Evolutionary conservation across 257 asterid species (phyloP).

Genomic region (Oldenlandia corymbosa): DNA sequence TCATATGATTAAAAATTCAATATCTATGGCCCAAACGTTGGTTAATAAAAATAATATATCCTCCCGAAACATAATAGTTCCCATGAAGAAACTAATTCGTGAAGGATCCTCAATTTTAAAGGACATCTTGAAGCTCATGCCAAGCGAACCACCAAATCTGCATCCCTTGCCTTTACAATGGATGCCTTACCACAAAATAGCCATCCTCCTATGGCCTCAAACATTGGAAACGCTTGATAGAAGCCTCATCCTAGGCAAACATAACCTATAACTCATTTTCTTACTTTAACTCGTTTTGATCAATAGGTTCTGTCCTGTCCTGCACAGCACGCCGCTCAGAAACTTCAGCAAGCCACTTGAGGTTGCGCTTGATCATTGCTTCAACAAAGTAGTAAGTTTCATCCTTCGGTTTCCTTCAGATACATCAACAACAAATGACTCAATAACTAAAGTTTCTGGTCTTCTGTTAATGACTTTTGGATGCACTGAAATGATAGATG

Average conservation of each 20-base stretch:
- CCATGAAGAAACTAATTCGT: too few relatives aligned
- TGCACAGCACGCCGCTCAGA: constrained; percentile 32
- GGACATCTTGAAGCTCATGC: too few relatives aligned
- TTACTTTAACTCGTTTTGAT: constrained; percentile 14
- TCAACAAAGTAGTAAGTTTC: constrained; percentile 35
- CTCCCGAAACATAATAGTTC: too few relatives aligned
- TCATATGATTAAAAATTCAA: too few relatives aligned
- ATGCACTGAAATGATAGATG: constrained; percentile 28
- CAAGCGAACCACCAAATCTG: too few relatives aligned
- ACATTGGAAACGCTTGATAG: constrained; percentile 28
- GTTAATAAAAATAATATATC: too few relatives aligned
- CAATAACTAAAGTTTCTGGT: constrained; percentile 25
- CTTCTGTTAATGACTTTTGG: constrained; percentile 27
- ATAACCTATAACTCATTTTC: constrained; percentile 18
- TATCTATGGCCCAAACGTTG: too few relatives aligned
- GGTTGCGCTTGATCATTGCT: constrained; percentile 32
- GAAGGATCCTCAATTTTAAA: too few relatives aligned
- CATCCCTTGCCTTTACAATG: too few relatives aligned
- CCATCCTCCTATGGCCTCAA: constrained; percentile 52
- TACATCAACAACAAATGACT: constrained; percentile 33
- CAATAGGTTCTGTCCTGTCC: constrained; percentile 24
- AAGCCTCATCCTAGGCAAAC: constrained; percentile 51
- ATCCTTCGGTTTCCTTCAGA: constrained; percentile 35
- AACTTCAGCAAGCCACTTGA: constrained; percentile 29
- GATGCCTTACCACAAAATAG: constrained; percentile 20